Evolutionary conservation across 2,329 filamentous ascomycete genomes (phyloP), one percentile per base, ranked within the genome.

Genomic region (Teratosphaeria destructans): DNA sequence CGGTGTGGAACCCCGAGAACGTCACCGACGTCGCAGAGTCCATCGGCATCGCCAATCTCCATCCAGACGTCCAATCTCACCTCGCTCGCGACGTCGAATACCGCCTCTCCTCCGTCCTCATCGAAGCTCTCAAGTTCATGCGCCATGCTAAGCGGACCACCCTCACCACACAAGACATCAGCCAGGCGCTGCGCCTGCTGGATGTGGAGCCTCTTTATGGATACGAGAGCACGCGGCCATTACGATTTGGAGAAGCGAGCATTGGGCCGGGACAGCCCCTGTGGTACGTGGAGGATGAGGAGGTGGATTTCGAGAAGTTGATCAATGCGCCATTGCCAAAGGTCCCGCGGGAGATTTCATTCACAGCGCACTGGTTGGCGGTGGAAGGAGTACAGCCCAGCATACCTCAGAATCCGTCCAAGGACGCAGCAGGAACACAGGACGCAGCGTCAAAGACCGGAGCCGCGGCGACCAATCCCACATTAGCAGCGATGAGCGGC

Each of bases 251-350:
- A 57, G 94, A 99, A 75, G 94, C 94, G 3, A 95, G 89, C 60
- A 79, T 99, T 62, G 94, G 94, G 0, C 91, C 92, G 14, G 92
- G 93, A 10, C 94, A 99, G 75, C 91, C 93, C 57, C 78, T 99
- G 26, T 99, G 93, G 75, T 99, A 99, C 73, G 88, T 99, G 43
- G 94, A 99, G 71, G 94, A 99, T 72, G 94, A 99, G 71, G 94
- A 99, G 78, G 87, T 97, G 58, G 94, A 99, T 75, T 97, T 99
- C 71, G 94, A 99, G 78, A 97, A 97, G 79, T 79, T 99, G 66
- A 96, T 99, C 73, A 99, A 99, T 76, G 91, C 91, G 64, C 90
- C 94, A 4, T 76, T 99, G 65, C 94, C 94, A 29, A 96, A 95
- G 74, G 92, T 99, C 34, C 94, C 94, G 37, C 82, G 93, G 56